Conservation (phyloP, 202 grass and related monocot genomes). For the Carex arenaria region DNA sequence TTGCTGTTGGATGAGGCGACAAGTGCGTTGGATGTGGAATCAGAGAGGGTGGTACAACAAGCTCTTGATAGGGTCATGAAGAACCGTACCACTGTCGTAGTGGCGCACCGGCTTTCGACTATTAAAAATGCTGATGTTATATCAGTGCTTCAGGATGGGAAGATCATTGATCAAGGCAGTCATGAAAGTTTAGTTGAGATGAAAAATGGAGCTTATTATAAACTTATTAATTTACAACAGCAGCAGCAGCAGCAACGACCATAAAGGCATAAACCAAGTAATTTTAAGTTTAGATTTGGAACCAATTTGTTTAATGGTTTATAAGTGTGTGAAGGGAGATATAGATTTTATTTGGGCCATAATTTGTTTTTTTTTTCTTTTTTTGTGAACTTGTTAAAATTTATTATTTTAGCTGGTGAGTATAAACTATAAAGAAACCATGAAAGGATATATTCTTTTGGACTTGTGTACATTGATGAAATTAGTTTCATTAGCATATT, state of each 20-base stretch:
- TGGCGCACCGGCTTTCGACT: slow-evolving; percentile 85
- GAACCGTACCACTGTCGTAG: slow-evolving; percentile 84
- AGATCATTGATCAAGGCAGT: slow-evolving; percentile 75
- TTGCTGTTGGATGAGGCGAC: slow-evolving; percentile 76
- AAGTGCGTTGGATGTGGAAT: slow-evolving; percentile 79
- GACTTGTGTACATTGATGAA: not conserved
- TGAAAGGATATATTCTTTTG: not conserved
- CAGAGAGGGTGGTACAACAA: slow-evolving; percentile 86
- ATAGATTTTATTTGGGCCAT: slow-evolving; percentile 14
- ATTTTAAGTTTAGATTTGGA: not conserved
- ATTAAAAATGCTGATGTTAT: slow-evolving; percentile 90
- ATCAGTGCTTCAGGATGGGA: slow-evolving; percentile 87
- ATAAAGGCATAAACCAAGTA: not conserved
- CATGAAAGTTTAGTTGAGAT: slow-evolving; percentile 66
- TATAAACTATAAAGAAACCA: not conserved
- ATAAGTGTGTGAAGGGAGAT: not conserved
- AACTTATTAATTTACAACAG: slow-evolving; percentile 82
- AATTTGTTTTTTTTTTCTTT: not conserved
- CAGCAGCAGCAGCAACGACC: slow-evolving; percentile 42
- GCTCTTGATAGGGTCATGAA: slow-evolving; percentile 90
- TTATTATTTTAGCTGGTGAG: not conserved
- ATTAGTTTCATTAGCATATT: not conserved
- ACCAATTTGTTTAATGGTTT: not conserved
- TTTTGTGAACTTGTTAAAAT: not conserved
- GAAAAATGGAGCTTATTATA: slow-evolving; percentile 70